A percentile compares a stretch with the other conserved stretches of the same genome.
These are phyloP conservation scores for Dactylonectria estremocensis DNA, from an alignment of 2,329 filamentous ascomycete species.

Conservation along the genomic window DNA sequence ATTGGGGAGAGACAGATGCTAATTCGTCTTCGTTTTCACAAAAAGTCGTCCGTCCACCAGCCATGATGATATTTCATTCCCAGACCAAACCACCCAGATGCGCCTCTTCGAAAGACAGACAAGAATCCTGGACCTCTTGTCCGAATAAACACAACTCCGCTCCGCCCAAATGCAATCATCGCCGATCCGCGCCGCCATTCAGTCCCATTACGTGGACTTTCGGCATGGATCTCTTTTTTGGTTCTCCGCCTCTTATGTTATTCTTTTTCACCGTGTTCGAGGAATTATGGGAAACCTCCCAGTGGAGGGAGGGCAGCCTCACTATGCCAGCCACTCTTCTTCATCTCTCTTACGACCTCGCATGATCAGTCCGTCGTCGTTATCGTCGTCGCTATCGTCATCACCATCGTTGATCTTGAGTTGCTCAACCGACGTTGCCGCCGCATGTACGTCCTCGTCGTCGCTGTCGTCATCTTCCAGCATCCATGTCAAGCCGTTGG, in stretches of 20 bases:
- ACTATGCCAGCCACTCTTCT: constrained; percentile 72
- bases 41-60: constrained; percentile 19
- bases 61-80: constrained; percentile 38
- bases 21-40: constrained; percentile 19
- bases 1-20: constrained; percentile 12
- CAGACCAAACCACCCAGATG: constrained; percentile 41
- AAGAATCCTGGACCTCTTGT: constrained; percentile 30
- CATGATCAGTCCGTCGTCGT: constrained; percentile 73
- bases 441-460: constrained; percentile 54
- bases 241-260: constrained; percentile 25
- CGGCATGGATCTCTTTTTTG: constrained; percentile 32
- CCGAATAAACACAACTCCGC: constrained; percentile 46
- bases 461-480: constrained; percentile 65
- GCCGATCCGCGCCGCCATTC: constrained; percentile 39
- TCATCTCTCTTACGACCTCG: constrained; percentile 70
- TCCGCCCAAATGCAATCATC: constrained; percentile 48
- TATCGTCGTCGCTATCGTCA: constrained; percentile 65
- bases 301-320: constrained; percentile 13
- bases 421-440: constrained; percentile 56
- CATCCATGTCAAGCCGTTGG: constrained; percentile 97
- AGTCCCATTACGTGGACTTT: constrained; percentile 30
- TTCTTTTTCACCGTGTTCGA: constrained; percentile 29
- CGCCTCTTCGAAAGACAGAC: constrained; percentile 43
- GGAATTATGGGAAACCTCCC: constrained; percentile 10
- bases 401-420: constrained; percentile 59